Conservation (phyloP, 2,329 filamentous ascomycete genomes). For the Fusarium sp. region DNA sequence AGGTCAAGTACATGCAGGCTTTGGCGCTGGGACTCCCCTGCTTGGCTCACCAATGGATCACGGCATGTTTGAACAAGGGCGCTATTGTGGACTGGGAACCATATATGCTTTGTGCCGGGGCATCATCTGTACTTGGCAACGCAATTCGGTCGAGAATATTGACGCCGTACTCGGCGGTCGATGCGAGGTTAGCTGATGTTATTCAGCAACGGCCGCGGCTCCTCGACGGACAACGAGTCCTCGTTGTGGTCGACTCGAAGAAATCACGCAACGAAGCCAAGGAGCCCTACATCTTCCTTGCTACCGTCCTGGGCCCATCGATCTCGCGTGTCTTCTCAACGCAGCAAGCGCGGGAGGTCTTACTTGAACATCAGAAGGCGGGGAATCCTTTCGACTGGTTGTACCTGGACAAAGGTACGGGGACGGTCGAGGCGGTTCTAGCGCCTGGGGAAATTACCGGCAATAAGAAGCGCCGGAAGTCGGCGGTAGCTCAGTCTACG, state of each 20-base stretch:
- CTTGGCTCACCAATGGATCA: constrained; percentile 82
- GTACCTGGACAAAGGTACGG: constrained; percentile 74
- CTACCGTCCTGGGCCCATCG: constrained; percentile 77
- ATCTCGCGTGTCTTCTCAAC: constrained; percentile 73
- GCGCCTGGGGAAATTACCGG: constrained; percentile 34
- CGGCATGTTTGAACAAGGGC: constrained; percentile 71
- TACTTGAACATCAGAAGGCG: constrained; percentile 61
- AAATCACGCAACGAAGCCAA: constrained; percentile 70
- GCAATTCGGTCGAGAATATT: constrained; percentile 80
- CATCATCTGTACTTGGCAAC: constrained; percentile 78
- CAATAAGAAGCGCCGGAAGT: constrained; percentile 55
- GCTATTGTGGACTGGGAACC: constrained; percentile 76
- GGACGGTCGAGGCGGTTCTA: constrained; percentile 62
- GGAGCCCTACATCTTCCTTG: constrained; percentile 81
- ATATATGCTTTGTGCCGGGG: constrained; percentile 87
- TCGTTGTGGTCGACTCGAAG: constrained; percentile 70
- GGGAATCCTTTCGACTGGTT: constrained; percentile 75
- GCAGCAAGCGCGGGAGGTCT: constrained; percentile 67
- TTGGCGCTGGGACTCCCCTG: constrained; percentile 90
- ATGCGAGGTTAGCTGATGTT: constrained; percentile 64
- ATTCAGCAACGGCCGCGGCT: constrained; percentile 69
- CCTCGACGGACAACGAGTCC: constrained; percentile 70
- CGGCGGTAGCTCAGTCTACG: constrained; percentile 37
- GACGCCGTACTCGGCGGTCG: constrained; percentile 64
- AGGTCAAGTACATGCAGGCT: constrained; percentile 93